Evolutionary conservation across 2,329 filamentous ascomycete genomes (phyloP), one percentile per base, ranked within the genome.

Genomic region (Cercospora sesami): DNA sequence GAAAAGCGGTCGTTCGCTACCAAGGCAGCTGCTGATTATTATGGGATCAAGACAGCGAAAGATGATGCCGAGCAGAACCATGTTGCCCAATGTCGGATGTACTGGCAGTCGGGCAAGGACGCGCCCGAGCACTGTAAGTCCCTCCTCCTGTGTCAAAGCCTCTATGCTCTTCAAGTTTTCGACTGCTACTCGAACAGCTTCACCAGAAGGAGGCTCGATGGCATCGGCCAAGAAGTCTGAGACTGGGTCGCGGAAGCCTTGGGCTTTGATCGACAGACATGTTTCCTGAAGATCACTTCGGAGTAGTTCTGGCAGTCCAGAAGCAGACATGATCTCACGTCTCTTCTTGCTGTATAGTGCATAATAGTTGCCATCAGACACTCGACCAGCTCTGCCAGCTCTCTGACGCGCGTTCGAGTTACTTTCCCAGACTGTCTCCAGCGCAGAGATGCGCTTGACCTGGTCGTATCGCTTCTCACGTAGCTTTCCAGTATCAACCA

Each of bases 41-140:
- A 86, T 80, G 0, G 84, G 83, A 69, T 85, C 83, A 4, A 86
- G 76, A 71, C 84, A 86, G 42, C 80, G 79, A 76, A 86, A 86
- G 57, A 86, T 80, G 28, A 84, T 75, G 5, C 84, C 84, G 9
- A 86, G 75, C 21, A 85, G 64, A 62, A 86, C 79, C 80, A 86
- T 81, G 68, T 85, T 86, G 31, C 81, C 84, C 39, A 82, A 71
- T 3, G 76, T 71, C 6, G 84, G 84, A 65, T 82, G 78, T 4
- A 85, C 75, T 3, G 82, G 80, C 0, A 78, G 68, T 53, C 69
- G 66, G 7, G 80, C 76, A 36, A 85, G 75, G n/a, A 83, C 67
- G n/a, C 75, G 76, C 18, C 84, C 84, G 5, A 86, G 77, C 14
- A 78, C 72, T 1, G 84, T 86, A 23, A 85, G 71, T 3, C 78